These are phyloP conservation scores for Pyropia haitanensis DNA, from an alignment of 23 red algal genomes.

Conservation along the genomic window DNA sequence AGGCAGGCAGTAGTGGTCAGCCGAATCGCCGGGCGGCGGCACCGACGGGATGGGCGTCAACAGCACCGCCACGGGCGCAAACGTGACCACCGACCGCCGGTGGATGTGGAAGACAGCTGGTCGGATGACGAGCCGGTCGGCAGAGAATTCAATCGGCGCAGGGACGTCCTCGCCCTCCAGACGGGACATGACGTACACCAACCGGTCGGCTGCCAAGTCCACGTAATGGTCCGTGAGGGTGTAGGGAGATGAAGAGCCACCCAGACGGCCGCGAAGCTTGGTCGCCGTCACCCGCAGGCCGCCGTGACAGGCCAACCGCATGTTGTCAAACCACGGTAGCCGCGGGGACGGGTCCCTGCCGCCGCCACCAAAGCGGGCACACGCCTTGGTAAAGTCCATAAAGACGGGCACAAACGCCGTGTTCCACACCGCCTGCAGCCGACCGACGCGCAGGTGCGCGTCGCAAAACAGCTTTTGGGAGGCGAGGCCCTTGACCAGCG, in stretches of 20 bases:
- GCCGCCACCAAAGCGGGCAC: slow-evolving; percentile 43
- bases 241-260: slow-evolving; percentile 49
- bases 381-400: slow-evolving; percentile 40
- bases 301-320: slow-evolving; percentile 60
- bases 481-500: slow-evolving; percentile 27
- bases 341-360: slow-evolving; percentile 61
- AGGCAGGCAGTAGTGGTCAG: slow-evolving; percentile 50
- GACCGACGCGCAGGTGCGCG: slow-evolving; percentile 48
- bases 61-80: slow-evolving; percentile 41
- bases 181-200: too few species aligned
- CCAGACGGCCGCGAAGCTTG: slow-evolving; percentile 31
- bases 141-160: too few species aligned
- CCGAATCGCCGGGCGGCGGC: slow-evolving; percentile 15
- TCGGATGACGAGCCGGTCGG: slow-evolving; percentile 2
- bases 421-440: slow-evolving; percentile 43
- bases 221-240: slow-evolving; percentile 60
- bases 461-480: slow-evolving; percentile 49
- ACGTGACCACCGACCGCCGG: slow-evolving; percentile 21
- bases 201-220: slow-evolving; percentile 39
- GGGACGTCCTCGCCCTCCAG: too few species aligned
- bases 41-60: slow-evolving; percentile 29
- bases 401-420: slow-evolving; percentile 47
- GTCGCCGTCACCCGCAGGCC: slow-evolving; percentile 31
- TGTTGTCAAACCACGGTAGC: slow-evolving; percentile 55
- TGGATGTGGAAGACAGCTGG: slow-evolving; percentile 31